A percentile compares a stretch with the other conserved stretches of the same genome.
Conservation (phyloP, 1,284 basidiomycete genomes). For the Ustilago nuda region DNA sequence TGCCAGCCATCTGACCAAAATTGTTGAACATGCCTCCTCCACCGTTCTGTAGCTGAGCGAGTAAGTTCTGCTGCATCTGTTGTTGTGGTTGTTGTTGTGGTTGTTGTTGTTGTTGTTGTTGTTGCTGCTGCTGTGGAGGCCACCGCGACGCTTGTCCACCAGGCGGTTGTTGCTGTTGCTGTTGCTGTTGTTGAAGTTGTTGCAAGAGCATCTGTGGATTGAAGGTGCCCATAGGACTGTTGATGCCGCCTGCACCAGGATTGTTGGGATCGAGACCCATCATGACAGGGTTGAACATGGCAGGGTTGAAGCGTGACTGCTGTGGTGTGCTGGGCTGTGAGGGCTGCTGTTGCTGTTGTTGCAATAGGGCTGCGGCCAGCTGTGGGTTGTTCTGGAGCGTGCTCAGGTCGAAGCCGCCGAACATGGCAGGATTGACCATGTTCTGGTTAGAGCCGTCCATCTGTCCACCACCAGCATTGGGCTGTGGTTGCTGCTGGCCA, state of each 20-base stretch:
- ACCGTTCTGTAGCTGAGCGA: conserved; percentile 43
- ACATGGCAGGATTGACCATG: conserved; percentile 54
- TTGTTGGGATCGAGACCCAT: conserved; percentile 45
- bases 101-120: conserved; percentile 36
- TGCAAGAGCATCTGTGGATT: conserved; percentile 51
- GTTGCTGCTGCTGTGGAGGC: conserved; percentile 16
- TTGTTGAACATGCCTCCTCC: conserved; percentile 40
- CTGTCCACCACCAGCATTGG: conserved; percentile 21
- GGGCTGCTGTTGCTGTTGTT: conserved; percentile 41
- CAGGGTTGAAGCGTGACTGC: conserved; percentile 32
- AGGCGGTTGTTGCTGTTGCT: not conserved
- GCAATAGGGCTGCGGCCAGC: conserved; percentile 33
- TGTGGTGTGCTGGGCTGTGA: conserved; percentile 34
- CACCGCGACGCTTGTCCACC: too few relatives aligned
- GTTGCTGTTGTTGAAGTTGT: conserved; percentile 46
- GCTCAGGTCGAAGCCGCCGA: conserved; percentile 42
- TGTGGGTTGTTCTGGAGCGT: conserved; percentile 49
- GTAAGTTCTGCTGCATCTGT: conserved; percentile 39
- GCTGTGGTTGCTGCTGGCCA: conserved; percentile 41
- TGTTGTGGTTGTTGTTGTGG: conserved; percentile 32
- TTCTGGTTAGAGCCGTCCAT: conserved; percentile 34
- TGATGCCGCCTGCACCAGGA: conserved; percentile 29
- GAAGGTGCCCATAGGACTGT: conserved; percentile 42
- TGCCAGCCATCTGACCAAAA: conserved; percentile 40
- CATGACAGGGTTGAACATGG: conserved; percentile 46